Evolutionary conservation across 139 green algal genomes (phyloP), one percentile per base, ranked within the genome.

Genomic region (Chlamydomonas sphaeroides): DNA sequence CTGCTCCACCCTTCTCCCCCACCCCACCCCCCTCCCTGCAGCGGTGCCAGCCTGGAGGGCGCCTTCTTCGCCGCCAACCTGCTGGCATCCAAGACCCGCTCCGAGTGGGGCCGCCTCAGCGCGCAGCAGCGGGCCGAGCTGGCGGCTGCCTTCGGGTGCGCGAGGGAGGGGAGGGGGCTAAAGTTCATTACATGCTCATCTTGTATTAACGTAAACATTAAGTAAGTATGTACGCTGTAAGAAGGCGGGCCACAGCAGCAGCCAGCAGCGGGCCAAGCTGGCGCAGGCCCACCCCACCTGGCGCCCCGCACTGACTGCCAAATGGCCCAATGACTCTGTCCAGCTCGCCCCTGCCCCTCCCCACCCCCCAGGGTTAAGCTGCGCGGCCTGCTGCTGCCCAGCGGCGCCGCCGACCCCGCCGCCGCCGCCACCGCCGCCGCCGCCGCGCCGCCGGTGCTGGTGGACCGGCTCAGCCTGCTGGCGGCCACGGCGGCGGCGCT

Each of bases 61-160:
- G 79, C 79, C n/a, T 95, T 92, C 69, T 95, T 94, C 79, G 77
- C 56, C 6, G 86, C 85, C 23, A 93, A 93, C 63, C 49, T 94
- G 78, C 81, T 95, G 49, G 49, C 88, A 17, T 70, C 84, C 0
- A 95, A 95, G 72, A 89, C 93, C 18, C 78, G 86, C 21, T 39
- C 28, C 30, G 88, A 95, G 35, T 95, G 88, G 86, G 56, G 57
- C 69, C 86, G 85, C 56, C 75, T 95, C 32, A 70, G 79, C 11
- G 23, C 30, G 18, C 73, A 87, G 67, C 81, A 87, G 28, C 65
- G 80, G 1, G 51, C 61, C 48, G 65, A 67, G 57, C 70, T 92
- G 38, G 41, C 62, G 32, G 75, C 65, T 3, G 32, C 75, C 0
- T 82, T 36, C 41, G 1, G 11, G 75, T 72, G 61, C 61, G 72